Conservation (phyloP, 352 stramenopile genomes). For the Pythium sukuiense region DNA sequence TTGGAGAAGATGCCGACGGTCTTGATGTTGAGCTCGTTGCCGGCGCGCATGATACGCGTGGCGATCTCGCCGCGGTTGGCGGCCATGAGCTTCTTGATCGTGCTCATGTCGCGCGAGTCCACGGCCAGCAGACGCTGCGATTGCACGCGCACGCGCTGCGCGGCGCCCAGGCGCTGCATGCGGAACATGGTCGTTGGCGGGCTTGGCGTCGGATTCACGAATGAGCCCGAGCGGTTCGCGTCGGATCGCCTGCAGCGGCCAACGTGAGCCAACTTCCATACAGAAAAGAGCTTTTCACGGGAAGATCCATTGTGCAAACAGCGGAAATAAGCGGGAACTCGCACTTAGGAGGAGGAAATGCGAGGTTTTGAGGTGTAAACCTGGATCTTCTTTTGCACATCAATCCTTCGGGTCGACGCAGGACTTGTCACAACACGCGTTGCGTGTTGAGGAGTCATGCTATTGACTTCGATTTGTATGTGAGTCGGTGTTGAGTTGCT, state of each 20-base stretch:
- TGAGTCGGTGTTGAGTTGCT: slow-evolving; percentile 1
- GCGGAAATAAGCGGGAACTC: slow-evolving; percentile 9
- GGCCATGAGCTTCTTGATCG: slow-evolving; percentile 96
- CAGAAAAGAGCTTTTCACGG: slow-evolving; percentile 15
- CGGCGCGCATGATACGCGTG: slow-evolving; percentile 94
- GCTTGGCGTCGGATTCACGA: background rate
- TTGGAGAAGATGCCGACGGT: slow-evolving; percentile 92
- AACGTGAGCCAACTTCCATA: slow-evolving; percentile 2
- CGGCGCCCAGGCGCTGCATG: slow-evolving; percentile 7
- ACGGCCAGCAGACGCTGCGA: slow-evolving; percentile 9
- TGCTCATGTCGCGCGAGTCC: slow-evolving; percentile 54
- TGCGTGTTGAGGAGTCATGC: background rate
- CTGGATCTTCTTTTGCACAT: slow-evolving; percentile 2
- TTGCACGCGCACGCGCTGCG: slow-evolving; percentile 10
- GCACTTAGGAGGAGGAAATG: slow-evolving; percentile 2
- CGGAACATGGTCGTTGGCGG: slow-evolving; percentile 9
- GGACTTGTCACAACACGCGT: slow-evolving; percentile 24
- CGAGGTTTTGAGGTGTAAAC: slow-evolving; percentile 26
- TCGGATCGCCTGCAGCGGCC: background rate
- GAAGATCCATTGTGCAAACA: slow-evolving; percentile 26
- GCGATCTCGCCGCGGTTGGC: slow-evolving; percentile 99
- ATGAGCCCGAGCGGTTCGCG: background rate
- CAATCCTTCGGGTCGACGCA: slow-evolving; percentile 19
- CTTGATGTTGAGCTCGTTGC: slow-evolving; percentile 91
- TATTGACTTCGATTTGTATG: slow-evolving; percentile 17